A percentile compares a stretch with the other conserved stretches of the same genome.
phyloP scores from a whole-genome alignment of 2,329 filamentous ascomycete species.

The Trichophyton rubrum region DNA sequence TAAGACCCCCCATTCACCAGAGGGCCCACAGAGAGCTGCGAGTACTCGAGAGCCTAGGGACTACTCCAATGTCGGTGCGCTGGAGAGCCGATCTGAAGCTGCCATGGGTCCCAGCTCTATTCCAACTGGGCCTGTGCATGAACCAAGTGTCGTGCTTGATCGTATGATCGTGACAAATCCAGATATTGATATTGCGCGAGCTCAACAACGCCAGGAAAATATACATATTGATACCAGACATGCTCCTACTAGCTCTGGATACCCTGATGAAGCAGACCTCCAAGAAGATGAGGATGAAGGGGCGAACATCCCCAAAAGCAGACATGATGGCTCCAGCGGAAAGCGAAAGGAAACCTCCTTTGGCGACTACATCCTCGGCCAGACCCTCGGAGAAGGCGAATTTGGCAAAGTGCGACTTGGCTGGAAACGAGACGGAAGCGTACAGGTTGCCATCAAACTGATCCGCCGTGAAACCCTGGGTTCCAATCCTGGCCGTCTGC shows the following conservation, averaged over 20 bases:
- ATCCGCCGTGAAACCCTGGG: constrained; percentile 87
- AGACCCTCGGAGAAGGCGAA: constrained; percentile 93
- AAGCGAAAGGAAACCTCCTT: constrained; percentile 71
- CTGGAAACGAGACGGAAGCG: constrained; percentile 90
- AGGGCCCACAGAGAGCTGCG: constrained; percentile 32
- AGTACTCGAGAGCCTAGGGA: constrained; percentile 31
- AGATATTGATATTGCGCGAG: constrained; percentile 58
- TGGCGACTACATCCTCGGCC: constrained; percentile 88
- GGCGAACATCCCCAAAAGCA: constrained; percentile 26
- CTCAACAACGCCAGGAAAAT: constrained; percentile 48
- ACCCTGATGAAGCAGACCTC: constrained; percentile 36
- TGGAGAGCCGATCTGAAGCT: constrained; percentile 23
- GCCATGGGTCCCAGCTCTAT: constrained; percentile 45
- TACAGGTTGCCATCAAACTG: constrained; percentile 94
- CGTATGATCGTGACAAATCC: constrained; percentile 65
- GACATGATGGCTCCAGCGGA: constrained; percentile 47
- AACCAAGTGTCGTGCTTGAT: constrained; percentile 68
- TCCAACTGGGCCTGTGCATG: constrained; percentile 52
- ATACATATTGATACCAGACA: constrained; percentile 38
- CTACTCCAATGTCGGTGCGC: constrained; percentile 24
- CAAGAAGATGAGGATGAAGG: constrained; percentile 33
- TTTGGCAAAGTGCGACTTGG: constrained; percentile 98
- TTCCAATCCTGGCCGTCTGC: constrained; percentile 73
- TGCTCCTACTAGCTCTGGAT: constrained; percentile 27
- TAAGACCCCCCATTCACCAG: constrained; percentile 35